These are phyloP conservation scores for Nitzschia inconspicua DNA, from an alignment of 108 stramenopile species.

Conservation along the genomic window DNA sequence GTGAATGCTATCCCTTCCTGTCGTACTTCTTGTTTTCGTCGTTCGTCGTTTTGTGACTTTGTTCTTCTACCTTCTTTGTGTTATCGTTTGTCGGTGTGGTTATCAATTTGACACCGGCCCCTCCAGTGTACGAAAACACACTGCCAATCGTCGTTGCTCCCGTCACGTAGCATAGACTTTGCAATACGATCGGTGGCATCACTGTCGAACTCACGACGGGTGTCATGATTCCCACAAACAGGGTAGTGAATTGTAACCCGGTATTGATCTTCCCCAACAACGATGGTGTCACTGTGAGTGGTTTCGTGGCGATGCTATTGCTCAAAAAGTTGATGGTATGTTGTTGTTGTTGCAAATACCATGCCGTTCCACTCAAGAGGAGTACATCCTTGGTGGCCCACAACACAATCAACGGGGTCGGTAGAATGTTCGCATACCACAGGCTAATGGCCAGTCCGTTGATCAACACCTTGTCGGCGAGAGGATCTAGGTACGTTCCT, in stretches of 20 bases:
- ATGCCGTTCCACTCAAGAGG: conserved; percentile 28
- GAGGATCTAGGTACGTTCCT: conserved; percentile 83
- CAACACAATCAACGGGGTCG: conserved; percentile 54
- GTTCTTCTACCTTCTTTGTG: too few species aligned
- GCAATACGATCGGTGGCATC: conserved; percentile 10
- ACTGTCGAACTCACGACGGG: conserved; percentile 6
- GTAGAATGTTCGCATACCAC: conserved; percentile 62
- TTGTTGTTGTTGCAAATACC: conserved; percentile 46
- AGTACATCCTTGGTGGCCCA: conserved; percentile 58
- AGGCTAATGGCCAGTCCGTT: conserved; percentile 44
- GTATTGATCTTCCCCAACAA: conserved; percentile 77
- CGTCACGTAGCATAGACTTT: conserved; percentile 41
- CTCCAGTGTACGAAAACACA: conserved; percentile 28
- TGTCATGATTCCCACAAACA: conserved; percentile 24
- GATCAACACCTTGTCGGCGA: conserved; percentile 79
- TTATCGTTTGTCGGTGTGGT: too few species aligned
- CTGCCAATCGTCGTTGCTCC: conserved; percentile 41
- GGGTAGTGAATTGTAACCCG: conserved; percentile 66
- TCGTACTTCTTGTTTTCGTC: background rate
- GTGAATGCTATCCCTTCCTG: too few species aligned
- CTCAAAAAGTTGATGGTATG: conserved; percentile 20
- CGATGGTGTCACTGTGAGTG: conserved; percentile 69
- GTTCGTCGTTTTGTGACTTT: background rate
- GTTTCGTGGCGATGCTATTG: conserved; percentile 24
- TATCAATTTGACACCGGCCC: conserved; percentile 9